A percentile compares a stretch with the other conserved stretches of the same genome.
These are phyloP conservation scores for Aphanocladium album DNA, from an alignment of 2,329 filamentous ascomycete species.

Conservation along the genomic window DNA sequence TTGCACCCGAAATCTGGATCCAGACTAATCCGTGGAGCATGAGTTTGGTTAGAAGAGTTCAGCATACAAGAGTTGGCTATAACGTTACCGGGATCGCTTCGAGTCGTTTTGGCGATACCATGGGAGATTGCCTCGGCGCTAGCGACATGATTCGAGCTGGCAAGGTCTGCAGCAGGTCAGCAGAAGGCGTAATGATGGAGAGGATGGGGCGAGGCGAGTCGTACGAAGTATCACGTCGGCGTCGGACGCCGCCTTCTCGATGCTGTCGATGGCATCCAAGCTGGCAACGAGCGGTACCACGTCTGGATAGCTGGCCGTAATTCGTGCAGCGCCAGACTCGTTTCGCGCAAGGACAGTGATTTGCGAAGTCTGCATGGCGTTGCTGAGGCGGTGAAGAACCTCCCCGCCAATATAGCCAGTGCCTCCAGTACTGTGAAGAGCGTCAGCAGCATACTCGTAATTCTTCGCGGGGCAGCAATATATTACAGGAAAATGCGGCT, in stretches of 20 bases:
- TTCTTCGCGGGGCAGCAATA: too few relatives aligned
- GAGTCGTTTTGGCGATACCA: conserved; percentile 33
- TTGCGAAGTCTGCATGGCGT: conserved; percentile 16
- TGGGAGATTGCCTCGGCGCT: conserved; percentile 33
- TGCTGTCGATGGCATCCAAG: conserved; percentile 34
- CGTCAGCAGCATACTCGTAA: too few relatives aligned
- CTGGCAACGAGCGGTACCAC: conserved; percentile 33
- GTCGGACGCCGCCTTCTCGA: conserved; percentile 40
- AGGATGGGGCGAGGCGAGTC: conserved; percentile 30
- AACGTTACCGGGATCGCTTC: conserved; percentile 30
- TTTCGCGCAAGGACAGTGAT: conserved; percentile 17
- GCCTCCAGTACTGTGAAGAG: conserved; percentile 15
- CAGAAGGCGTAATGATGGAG: conserved; percentile 31
- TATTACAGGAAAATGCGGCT: too few relatives aligned
- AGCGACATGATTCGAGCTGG: conserved; percentile 6
- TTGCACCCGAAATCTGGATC: conserved; percentile 10
- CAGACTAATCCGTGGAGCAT: conserved; percentile 30
- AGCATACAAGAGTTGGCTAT: neutral
- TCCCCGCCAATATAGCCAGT: conserved; percentile 22
- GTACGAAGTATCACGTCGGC: conserved; percentile 40
- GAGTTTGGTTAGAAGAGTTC: neutral
- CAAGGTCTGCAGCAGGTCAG: neutral
- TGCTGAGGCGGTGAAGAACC: conserved; percentile 13
- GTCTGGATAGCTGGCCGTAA: conserved; percentile 11
- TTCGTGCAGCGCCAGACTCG: conserved; percentile 15